Evolutionary conservation across 1,139 yeast species (phyloP).

Genomic region (Suhomyces anneliseae): DNA sequence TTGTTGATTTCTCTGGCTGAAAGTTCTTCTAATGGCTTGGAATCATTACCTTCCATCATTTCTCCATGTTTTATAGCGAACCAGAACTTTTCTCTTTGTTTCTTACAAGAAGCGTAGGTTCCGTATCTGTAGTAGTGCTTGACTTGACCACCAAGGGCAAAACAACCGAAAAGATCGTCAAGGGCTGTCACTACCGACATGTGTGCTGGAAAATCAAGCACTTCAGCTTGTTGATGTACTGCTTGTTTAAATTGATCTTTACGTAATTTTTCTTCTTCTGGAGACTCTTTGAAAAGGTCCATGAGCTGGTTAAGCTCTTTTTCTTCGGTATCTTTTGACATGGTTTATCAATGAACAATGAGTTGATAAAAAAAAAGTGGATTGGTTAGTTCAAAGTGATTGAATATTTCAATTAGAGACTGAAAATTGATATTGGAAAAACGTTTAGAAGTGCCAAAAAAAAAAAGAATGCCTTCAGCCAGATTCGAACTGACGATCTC

Average conservation of each 20-base stretch:
- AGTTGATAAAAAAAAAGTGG: no score
- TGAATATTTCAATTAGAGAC: background rate
- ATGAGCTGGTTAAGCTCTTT: constrained; percentile 35
- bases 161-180: constrained; percentile 82
- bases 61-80: constrained; percentile 68
- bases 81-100: constrained; percentile 72
- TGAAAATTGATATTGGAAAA: background rate
- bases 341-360: background rate
- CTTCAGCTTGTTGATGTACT: constrained; percentile 25
- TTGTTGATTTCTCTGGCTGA: constrained; percentile 49
- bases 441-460: background rate
- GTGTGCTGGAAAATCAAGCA: constrained; percentile 34
- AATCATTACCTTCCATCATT: constrained; percentile 21
- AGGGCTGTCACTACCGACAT: constrained; percentile 65
- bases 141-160: constrained; percentile 86
- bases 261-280: constrained; percentile 34
- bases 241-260: constrained; percentile 31
- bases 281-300: constrained; percentile 36
- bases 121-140: constrained; percentile 84
- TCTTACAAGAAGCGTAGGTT: constrained; percentile 65
- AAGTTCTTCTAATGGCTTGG: constrained; percentile 35
- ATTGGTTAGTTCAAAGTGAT: background rate
- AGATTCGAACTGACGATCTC: constrained; percentile 86
- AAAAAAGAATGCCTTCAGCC: constrained; percentile 63
- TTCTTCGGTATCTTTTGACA: constrained; percentile 20